These are phyloP conservation scores for Leucaena leucocephala DNA, from an alignment of 306 rosid genomes.

Conservation along the genomic window DNA sequence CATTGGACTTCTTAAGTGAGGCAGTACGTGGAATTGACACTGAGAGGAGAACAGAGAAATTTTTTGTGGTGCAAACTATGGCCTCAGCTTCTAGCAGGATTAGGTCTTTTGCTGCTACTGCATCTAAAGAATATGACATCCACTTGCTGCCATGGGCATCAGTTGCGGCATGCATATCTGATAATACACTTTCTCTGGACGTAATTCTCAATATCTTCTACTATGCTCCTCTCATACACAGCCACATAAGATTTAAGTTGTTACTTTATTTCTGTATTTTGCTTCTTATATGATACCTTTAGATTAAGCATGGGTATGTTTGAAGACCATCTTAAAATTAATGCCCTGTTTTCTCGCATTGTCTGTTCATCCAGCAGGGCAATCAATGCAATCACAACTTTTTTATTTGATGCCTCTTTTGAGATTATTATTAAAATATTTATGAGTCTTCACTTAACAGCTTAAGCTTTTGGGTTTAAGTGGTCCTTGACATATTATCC, in stretches of 20 bases:
- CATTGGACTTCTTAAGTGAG: slow-evolving; percentile 71
- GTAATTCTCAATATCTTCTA: slow-evolving; percentile 57
- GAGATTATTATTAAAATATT: background rate
- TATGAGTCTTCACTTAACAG: background rate
- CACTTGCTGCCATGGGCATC: slow-evolving; percentile 99
- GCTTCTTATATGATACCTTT: slow-evolving; percentile 30
- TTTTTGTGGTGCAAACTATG: slow-evolving; percentile 86
- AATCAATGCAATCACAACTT: slow-evolving; percentile 19
- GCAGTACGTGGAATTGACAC: slow-evolving; percentile 53
- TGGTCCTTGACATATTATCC: background rate
- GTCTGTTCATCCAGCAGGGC: slow-evolving; percentile 22
- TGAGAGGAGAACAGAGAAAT: slow-evolving; percentile 67
- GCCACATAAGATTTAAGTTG: slow-evolving; percentile 14
- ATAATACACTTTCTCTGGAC: slow-evolving; percentile 54
- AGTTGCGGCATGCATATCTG: slow-evolving; percentile 85
- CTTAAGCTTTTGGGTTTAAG: background rate
- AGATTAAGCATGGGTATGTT: slow-evolving; percentile 4
- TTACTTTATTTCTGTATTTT: slow-evolving; percentile 8
- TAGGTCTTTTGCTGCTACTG: slow-evolving; percentile 81
- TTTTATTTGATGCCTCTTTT: slow-evolving; percentile 19
- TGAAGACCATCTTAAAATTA: slow-evolving; percentile 15
- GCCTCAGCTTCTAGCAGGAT: slow-evolving; percentile 86
- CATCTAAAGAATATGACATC: slow-evolving; percentile 92
- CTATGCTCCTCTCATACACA: background rate
- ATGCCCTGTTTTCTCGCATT: slow-evolving; percentile 27